Percentiles rank a stretch among this genome's conserved stretches.
Evolutionary conservation across 139 green algal genomes (phyloP).

Genomic region (Tetraselmis chui): DNA sequence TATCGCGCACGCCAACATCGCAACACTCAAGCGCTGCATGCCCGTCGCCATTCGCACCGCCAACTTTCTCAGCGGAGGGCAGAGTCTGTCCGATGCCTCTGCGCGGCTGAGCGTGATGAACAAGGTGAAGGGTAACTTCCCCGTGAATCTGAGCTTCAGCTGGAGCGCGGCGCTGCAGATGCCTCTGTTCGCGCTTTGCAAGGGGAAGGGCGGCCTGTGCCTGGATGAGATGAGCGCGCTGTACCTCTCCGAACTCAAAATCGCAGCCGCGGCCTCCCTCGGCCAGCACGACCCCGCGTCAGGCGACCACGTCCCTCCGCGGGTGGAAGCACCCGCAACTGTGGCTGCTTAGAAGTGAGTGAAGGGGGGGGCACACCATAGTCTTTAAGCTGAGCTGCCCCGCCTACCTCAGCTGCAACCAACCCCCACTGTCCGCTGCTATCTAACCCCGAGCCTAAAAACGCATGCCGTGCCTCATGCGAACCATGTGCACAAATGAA

Average conservation of each 20-base stretch:
- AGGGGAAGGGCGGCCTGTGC: constrained; percentile 18
- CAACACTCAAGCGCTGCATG: constrained; percentile 29
- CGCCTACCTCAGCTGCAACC: too few species aligned
- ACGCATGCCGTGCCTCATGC: too few species aligned
- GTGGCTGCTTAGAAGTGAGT: not conserved
- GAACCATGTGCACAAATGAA: too few species aligned
- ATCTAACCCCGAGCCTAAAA: too few species aligned
- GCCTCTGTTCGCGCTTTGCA: constrained; percentile 41
- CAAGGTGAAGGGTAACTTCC: constrained; percentile 22
- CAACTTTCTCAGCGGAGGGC: constrained; percentile 45
- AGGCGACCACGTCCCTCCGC: constrained; percentile 29
- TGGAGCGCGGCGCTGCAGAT: constrained; percentile 44
- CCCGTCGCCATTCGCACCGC: constrained; percentile 30
- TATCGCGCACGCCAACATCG: constrained; percentile 36
- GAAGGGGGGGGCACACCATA: too few species aligned
- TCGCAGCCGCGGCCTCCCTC: constrained; percentile 27
- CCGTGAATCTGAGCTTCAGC: constrained; percentile 41
- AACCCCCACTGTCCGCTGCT: too few species aligned
- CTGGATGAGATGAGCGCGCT: constrained; percentile 34
- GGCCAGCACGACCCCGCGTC: constrained; percentile 27
- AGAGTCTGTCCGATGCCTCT: constrained; percentile 36
- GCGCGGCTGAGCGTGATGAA: constrained; percentile 34
- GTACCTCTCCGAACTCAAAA: constrained; percentile 39
- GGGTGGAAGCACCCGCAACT: not conserved
- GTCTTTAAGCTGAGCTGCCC: too few species aligned